Evolutionary conservation across 495 filamentous ascomycete species (phyloP).

Genomic region (Tuber brumale): DNA sequence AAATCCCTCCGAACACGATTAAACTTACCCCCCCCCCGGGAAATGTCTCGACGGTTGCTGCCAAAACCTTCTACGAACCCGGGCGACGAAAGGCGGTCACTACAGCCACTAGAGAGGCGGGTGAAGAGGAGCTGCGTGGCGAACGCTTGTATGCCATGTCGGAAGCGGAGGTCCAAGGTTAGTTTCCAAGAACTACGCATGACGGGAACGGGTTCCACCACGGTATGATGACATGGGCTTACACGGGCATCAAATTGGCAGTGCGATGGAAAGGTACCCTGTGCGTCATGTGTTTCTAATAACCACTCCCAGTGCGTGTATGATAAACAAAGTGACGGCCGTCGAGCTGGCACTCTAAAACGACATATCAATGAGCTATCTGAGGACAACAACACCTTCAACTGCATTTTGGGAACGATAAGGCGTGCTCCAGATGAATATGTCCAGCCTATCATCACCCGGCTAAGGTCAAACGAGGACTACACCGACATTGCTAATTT

Average conservation of each 20-base stretch:
- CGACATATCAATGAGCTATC: slow-evolving; percentile 33
- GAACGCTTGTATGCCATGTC: slow-evolving; percentile 36
- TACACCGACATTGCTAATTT: slow-evolving; percentile 31
- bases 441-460: slow-evolving; percentile 26
- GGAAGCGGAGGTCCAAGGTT: slow-evolving; percentile 37
- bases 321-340: slow-evolving; percentile 32
- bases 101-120: slow-evolving; percentile 28
- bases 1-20: slow-evolving; percentile 4
- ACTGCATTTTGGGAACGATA: slow-evolving; percentile 30
- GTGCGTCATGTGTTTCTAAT: slow-evolving; percentile 27
- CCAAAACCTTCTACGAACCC: slow-evolving; percentile 29
- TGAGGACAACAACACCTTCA: slow-evolving; percentile 31
- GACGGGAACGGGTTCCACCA: background rate
- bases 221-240: slow-evolving; percentile 15
- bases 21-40: slow-evolving; percentile 13
- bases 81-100: slow-evolving; percentile 24
- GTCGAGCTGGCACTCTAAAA: slow-evolving; percentile 30
- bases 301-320: slow-evolving; percentile 30
- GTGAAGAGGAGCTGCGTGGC: slow-evolving; percentile 30
- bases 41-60: slow-evolving; percentile 34
- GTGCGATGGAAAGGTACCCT: slow-evolving; percentile 33
- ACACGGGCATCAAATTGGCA: slow-evolving; percentile 17
- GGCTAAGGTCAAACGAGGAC: slow-evolving; percentile 26
- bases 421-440: slow-evolving; percentile 29
- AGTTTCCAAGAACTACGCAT: slow-evolving; percentile 13